Evolutionary conservation across 345 rosid genomes (phyloP), one percentile per base, ranked within the genome.

Genomic region (Cardamine chenopodiifolia): DNA sequence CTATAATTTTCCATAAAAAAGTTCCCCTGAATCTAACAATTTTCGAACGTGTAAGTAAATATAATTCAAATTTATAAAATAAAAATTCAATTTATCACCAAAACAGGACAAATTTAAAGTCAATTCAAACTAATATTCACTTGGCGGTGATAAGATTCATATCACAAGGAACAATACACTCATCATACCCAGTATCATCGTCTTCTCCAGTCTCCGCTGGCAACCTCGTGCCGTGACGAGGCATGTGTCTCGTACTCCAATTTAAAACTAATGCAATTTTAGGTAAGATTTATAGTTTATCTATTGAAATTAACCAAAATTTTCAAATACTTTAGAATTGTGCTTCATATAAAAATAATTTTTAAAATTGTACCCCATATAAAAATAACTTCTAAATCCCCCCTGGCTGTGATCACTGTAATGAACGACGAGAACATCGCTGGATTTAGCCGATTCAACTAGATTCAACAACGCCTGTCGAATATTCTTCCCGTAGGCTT

Each of bases 351-450:
- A n/a, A n/a, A n/a, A n/a, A n/a, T n/a, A n/a, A n/a, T n/a, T n/a
- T n/a, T n/a, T n/a, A n/a, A n/a, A n/a, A n/a, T n/a, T n/a, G n/a
- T n/a, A n/a, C n/a, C n/a, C n/a, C n/a, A n/a, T n/a, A n/a, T n/a
- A n/a, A n/a, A n/a, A n/a, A n/a, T n/a, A n/a, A n/a, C n/a, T n/a
- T n/a, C n/a, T n/a, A n/a, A n/a, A n/a, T n/a, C n/a, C n/a, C n/a
- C n/a, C n/a, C n/a, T n/a, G n/a, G n/a, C n/a, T n/a, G n/a, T 94
- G 98, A 26, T 97, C 98, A 66, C 97, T 94, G 79, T 90, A 94
- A 73, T 94, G 98, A 7, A 91, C 90, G 31, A 90, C 85, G 15
- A 91, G 84, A 34, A 82, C 62, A 62, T 94, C 97, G 1, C 89
- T 90, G 0, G 86, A 74, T 69, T 76, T 63, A 2, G 96, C 95